Base-by-base conservation (phyloP, 768 basidiomycete genomes). In the Tulasnella sp. region DNA sequence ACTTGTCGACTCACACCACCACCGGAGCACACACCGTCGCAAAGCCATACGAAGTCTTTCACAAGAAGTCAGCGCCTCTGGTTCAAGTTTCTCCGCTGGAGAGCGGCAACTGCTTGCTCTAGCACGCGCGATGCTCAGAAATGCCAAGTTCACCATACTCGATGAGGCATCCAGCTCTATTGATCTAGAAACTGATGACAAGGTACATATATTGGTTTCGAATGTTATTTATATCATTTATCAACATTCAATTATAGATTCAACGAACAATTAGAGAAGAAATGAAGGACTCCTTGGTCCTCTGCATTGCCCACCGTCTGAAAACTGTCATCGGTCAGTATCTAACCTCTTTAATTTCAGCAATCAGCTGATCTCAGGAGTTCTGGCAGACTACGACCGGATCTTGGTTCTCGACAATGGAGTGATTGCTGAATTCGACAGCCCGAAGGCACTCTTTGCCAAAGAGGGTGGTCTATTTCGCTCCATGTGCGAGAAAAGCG, bases 281-380 rank as follows among this genome's bases (percentile, higher is more conserved):
- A 62, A 74, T 90, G 46, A 63, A 70, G 1, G 72, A 74, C 9
- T 75, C 81, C 0, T 80, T 87, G 16, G 79, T 90, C 16, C 74
- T 91, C 32, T 87, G 84, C 7, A 88, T 90, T 51, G 88, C 88
- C 3, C 87, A 88, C 66, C 70, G 83, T 12, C 67, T 86, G 19
- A 77, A 77, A 61, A 86, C 83, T 0, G 76, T 86, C 49, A 77
- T 87, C 55, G 61, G 65, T 62, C 9, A 3, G 54, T 29, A 20
- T 24, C 22, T 25, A 4, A 9, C 35, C 3, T 3, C 27, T 19
- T 29, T 27, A 32, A 5, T 45, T 45, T 44, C 57, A 34, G 12
- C 15, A 6, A 20, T 28, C 37, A 2, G 37, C 29, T 20, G 6
- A 22, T 53, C 12, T 15, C n/a, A 33, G 27, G 19, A 5, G 19